Evolutionary conservation across 345 rosid genomes (phyloP).

Genomic region (Populus simonii): DNA sequence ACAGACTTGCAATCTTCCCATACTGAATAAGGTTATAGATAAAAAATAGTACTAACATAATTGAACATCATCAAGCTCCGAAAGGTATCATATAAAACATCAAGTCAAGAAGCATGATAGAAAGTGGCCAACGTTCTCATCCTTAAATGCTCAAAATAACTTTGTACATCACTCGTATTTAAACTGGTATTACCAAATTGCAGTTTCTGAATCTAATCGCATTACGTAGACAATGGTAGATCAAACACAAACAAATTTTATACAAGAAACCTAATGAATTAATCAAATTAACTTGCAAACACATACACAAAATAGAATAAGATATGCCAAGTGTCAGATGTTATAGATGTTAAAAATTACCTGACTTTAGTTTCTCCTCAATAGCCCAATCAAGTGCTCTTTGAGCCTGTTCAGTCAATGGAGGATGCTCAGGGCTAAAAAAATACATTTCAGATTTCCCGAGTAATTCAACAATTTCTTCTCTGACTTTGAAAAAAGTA

Average conservation of each 20-base stretch:
- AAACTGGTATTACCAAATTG: neutral
- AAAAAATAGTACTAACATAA: neutral
- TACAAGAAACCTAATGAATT: neutral
- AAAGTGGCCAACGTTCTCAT: neutral
- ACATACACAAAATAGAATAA: neutral
- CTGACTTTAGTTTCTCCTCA: slow-evolving; percentile 84
- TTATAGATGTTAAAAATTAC: slow-evolving; percentile 26
- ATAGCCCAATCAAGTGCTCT: slow-evolving; percentile 82
- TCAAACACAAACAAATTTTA: neutral
- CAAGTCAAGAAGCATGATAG: neutral
- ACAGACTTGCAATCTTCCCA: neutral
- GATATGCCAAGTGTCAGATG: neutral
- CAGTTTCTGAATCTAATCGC: neutral
- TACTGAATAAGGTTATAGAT: neutral
- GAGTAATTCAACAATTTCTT: slow-evolving; percentile 63
- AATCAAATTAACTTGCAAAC: neutral
- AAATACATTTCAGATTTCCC: slow-evolving; percentile 76
- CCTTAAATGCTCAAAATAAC: neutral
- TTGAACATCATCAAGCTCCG: neutral
- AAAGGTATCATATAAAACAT: neutral
- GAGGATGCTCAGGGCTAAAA: slow-evolving; percentile 82
- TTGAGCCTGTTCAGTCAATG: slow-evolving; percentile 79
- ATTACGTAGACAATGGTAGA: neutral
- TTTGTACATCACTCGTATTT: neutral
- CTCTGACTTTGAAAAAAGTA: slow-evolving; percentile 66